Conservation (phyloP, 176 grass and related monocot genomes). For the Musa troglodytarum region DNA sequence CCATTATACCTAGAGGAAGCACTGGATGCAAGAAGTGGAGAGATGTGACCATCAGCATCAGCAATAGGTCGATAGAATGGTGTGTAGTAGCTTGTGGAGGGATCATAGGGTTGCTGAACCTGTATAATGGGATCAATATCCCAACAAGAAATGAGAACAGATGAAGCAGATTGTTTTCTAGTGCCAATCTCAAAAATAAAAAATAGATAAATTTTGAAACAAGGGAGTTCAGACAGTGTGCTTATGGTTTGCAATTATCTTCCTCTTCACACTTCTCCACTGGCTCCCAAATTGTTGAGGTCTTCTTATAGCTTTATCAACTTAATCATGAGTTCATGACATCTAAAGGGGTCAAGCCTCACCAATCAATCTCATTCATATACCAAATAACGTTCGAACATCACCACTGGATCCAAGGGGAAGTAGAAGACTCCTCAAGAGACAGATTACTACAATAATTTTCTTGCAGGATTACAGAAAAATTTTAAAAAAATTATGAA, state of each 20-base stretch:
- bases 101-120: constrained; percentile 54
- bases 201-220: background rate
- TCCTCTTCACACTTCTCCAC: no score
- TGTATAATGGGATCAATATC: constrained; percentile 7
- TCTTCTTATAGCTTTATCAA: no score
- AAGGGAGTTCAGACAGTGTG: background rate
- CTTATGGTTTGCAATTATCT: background rate
- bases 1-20: constrained; percentile 45
- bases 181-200: background rate
- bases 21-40: constrained; percentile 45
- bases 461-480: no score
- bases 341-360: no score
- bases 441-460: no score
- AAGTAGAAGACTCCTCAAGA: no score
- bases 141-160: background rate
- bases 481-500: no score
- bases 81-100: constrained; percentile 41
- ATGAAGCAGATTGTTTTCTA: background rate
- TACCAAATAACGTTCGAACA: no score
- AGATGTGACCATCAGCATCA: constrained; percentile 53
- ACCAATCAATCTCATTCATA: no score
- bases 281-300: no score
- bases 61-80: constrained; percentile 42
- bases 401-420: no score
- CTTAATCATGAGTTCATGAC: no score